Conservation (phyloP, 176 grass and related monocot genomes). For the Leersia perrieri region DNA sequence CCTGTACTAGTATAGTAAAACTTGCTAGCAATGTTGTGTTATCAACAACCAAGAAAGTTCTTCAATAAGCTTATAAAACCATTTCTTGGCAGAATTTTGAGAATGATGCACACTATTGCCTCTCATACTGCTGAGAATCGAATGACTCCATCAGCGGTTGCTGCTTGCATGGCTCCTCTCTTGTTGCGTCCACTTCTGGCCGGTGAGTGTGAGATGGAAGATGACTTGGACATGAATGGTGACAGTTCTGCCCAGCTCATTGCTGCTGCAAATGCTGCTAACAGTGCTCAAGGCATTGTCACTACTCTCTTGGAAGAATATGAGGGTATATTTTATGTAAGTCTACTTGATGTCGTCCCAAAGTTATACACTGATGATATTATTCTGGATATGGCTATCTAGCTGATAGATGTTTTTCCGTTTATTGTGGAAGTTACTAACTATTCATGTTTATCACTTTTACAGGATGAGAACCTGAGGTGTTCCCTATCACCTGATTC, state of each 20-base stretch:
- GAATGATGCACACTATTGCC: conserved; percentile 90
- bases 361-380: conserved; percentile 1
- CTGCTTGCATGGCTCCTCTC: conserved; percentile 98
- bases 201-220: conserved; percentile 99
- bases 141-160: conserved; percentile 95
- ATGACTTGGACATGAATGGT: conserved; percentile 71
- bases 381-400: conserved; percentile 15
- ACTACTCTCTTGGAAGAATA: conserved; percentile 88
- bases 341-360: conserved; percentile 36
- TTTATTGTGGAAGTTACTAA: conserved; percentile 1
- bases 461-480: conserved; percentile 76
- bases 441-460: conserved; percentile 27
- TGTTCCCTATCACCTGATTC: conserved; percentile 81
- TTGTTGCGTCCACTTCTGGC: conserved; percentile 92
- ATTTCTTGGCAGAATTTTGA: conserved; percentile 73
- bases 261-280: conserved; percentile 96
- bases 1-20: neutral
- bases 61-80: conserved; percentile 24
- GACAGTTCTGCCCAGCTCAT: conserved; percentile 96
- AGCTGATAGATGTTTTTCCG: neutral
- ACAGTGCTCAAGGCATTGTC: conserved; percentile 92
- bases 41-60: neutral
- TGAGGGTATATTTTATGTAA: conserved; percentile 86
- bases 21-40: conserved; percentile 1
- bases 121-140: conserved; percentile 83